Base-by-base conservation (phyloP, 2,329 filamentous ascomycete genomes). In the Colletotrichum lini region DNA sequence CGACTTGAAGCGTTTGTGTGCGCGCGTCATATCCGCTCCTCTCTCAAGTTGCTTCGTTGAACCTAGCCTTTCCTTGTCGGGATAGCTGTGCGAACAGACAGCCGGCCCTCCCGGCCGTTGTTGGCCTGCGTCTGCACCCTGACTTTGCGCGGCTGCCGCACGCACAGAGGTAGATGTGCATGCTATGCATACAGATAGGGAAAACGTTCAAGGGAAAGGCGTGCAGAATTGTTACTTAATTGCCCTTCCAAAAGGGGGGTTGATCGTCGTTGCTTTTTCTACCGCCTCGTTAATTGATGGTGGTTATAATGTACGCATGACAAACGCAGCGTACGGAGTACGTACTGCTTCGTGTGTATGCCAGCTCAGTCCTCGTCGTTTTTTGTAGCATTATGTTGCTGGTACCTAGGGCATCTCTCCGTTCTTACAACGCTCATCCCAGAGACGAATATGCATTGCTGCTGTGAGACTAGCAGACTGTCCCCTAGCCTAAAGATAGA, bases 11-110 rank as follows among this genome's bases (percentile, higher is more conserved):
- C 30, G 18, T 30, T 58, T 59, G 52, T 60, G 38, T 60, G 54
- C 62, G 42, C 50, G 42, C 53, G 67, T 66, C 49, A 61, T 66
- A 60, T 66, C 61, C 61, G 65, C 61, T 56, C 50, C 50, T 63
- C 54, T 40, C 8, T 30, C 30, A 30, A 42, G n/a, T 42, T 38
- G 1, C 59, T 50, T 50, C 50, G 35, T 44, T 45, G 16, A 57
- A 44, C 9, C 9, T 35, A 47, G 57, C 59, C 65, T 63, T 63
- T 56, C 65, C 65, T 56, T 62, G 58, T 15, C 56, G 63, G 42
- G 65, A 40, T 49, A 68, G 58, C 65, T 68, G 65, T 68, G 65
- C 65, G 65, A 68, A 68, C 58, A 63, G 58, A 50, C 59, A 15
- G 52, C 18, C 13, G 10, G 47, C 58, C 42, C 58, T 49, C 42